phyloP scores from a whole-genome alignment of 1,284 basidiomycete genomes.

The Apiotrichum siamense region DNA sequence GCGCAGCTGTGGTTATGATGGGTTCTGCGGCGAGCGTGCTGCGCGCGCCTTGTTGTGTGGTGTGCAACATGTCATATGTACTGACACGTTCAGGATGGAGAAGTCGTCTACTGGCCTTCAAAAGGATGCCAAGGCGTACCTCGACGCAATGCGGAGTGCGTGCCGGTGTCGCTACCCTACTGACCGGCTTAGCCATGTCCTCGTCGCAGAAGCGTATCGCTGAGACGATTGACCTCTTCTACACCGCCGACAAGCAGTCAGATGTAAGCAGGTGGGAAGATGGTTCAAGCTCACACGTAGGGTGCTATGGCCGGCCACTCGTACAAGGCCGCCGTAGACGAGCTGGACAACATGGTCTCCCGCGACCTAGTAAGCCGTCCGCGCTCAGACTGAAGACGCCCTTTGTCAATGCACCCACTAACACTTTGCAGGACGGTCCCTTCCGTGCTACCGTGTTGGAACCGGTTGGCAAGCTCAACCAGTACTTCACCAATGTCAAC shows the following conservation, averaged over 20 bases:
- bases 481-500: conserved; percentile 91
- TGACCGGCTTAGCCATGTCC: conserved; percentile 65
- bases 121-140: conserved; percentile 91
- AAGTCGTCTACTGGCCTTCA: conserved; percentile 87
- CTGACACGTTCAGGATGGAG: conserved; percentile 62
- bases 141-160: conserved; percentile 86
- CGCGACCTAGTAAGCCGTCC: conserved; percentile 66
- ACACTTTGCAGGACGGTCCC: conserved; percentile 68
- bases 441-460: conserved; percentile 93
- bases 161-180: neutral
- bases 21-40: neutral
- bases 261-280: conserved; percentile 49
- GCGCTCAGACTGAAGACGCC: neutral
- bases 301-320: conserved; percentile 96
- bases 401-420: neutral
- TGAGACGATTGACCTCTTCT: conserved; percentile 91
- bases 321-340: conserved; percentile 91
- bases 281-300: conserved; percentile 26
- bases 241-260: conserved; percentile 73
- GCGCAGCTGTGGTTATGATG: neutral
- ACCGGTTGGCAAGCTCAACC: conserved; percentile 90
- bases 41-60: neutral
- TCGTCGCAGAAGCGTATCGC: conserved; percentile 88
- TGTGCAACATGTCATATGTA: neutral
- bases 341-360: conserved; percentile 77